phyloP scores from a whole-genome alignment of 352 stramenopile genomes.

The Phytophthora multivora region DNA sequence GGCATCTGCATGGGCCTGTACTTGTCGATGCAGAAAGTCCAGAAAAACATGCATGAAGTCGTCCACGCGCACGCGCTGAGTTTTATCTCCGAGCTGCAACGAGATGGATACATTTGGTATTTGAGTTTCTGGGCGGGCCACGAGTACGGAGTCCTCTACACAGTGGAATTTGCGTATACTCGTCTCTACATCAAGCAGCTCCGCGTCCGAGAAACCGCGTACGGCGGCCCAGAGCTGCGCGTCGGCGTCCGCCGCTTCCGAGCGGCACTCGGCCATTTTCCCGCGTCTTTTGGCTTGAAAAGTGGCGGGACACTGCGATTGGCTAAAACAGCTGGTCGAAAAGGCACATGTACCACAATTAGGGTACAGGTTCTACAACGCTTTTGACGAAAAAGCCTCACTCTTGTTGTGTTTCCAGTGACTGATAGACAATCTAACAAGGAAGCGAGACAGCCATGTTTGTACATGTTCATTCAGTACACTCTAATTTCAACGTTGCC shows the following conservation, averaged over 20 bases:
- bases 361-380: no score
- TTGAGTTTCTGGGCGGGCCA: not conserved
- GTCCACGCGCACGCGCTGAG: constrained; percentile 27
- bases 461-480: not conserved
- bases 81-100: constrained; percentile 18
- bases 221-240: constrained; percentile 39
- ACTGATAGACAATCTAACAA: no score
- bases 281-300: constrained; percentile 9
- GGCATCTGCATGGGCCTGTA: constrained; percentile 18
- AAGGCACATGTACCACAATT: not conserved
- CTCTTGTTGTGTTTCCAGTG: no score
- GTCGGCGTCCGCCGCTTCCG: constrained; percentile 2
- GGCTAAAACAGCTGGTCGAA: constrained; percentile 13
- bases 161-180: constrained; percentile 17
- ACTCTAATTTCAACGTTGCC: no score
- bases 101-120: constrained; percentile 1
- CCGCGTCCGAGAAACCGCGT: constrained; percentile 29
- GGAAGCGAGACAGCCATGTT: no score
- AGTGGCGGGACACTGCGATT: not conserved
- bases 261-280: constrained; percentile 7
- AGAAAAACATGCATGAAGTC: constrained; percentile 38
- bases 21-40: constrained; percentile 25
- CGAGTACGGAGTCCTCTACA: not conserved
- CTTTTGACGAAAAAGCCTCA: no score
- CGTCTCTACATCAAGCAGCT: constrained; percentile 15